Evolutionary conservation across 1,284 basidiomycete species (phyloP).

Genomic region (Fomitopsis betulina): DNA sequence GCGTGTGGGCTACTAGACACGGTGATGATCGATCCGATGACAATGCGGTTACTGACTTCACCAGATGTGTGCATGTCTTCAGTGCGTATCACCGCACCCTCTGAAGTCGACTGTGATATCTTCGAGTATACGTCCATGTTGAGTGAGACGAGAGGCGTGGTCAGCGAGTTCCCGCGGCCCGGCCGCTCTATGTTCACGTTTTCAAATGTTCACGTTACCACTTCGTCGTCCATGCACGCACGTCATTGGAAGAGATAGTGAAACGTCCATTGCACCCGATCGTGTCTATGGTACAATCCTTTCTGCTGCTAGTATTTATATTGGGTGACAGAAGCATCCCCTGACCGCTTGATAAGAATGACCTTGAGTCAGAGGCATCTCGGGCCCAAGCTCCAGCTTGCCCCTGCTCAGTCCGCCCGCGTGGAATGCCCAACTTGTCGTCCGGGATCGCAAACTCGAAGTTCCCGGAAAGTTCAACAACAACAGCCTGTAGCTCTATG

Average conservation of each 20-base stretch:
- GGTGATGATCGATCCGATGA: not conserved
- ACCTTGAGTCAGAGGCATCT: conserved; percentile 10
- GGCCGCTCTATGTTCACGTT: too few relatives aligned
- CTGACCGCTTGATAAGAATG: not conserved
- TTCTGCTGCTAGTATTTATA: too few relatives aligned
- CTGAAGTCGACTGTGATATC: not conserved
- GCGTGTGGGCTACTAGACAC: conserved; percentile 30
- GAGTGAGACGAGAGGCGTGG: not conserved
- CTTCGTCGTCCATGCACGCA: too few relatives aligned
- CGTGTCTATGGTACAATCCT: too few relatives aligned
- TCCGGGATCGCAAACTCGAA: conserved; percentile 41
- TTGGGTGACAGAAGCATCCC: too few relatives aligned
- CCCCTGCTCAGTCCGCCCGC: conserved; percentile 5
- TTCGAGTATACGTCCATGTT: not conserved
- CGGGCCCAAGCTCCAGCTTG: conserved; percentile 2
- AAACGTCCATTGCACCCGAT: too few relatives aligned
- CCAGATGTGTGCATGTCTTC: conserved; percentile 39
- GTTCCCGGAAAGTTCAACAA: conserved; percentile 46
- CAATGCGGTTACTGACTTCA: conserved; percentile 24
- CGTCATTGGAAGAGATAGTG: too few relatives aligned
- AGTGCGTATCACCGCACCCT: conserved; percentile 20
- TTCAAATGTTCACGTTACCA: too few relatives aligned
- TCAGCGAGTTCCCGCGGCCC: too few relatives aligned
- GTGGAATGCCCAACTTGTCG: conserved; percentile 8
- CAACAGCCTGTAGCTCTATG: conserved; percentile 41